Base-by-base conservation (phyloP, 140 eudicot species). In the Bidens hawaiensis region DNA sequence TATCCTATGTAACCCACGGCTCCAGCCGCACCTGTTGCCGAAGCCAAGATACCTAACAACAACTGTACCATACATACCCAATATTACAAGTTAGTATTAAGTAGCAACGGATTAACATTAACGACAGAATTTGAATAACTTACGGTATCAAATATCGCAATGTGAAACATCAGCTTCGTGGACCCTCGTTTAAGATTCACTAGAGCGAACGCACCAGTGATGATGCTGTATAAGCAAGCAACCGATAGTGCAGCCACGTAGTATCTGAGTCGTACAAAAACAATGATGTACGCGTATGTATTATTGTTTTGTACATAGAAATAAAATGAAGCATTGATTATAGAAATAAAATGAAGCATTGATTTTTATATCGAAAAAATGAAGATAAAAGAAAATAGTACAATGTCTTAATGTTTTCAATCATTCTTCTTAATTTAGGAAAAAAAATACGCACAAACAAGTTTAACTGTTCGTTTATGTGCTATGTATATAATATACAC, bases 11-110 rank as follows among this genome's bases (percentile, higher is more conserved):
- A 88, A 4, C 60, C 94, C 1, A 77, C 87, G 16, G 50, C 94
- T 0, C 87, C 96, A 16, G 82, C 87, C 69, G 94, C 61, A 59
- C 96, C 94, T 15, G 85, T 75, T 65, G 94, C 96, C 4, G 96
- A 52, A 0, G 94, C 84, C 50, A 79, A 65, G 4, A 88, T 77
- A 42, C 94, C 86, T 38, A 84, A 46, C 67, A 87, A 17, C 70
- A 87, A 38, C 94, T 87, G 85, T 74, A 76, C 15, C 12, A 64
- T 51, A 34, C 11, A 34, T 12, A 7, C 13, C 8, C n/a, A 8
- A 34, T 7, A 34, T 34, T 34, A 14, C 42, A 14, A 42, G 15
- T 17, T 11, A 19, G 55, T 47, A 17, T 48, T 48, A n/a, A n/a
- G n/a, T n/a, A 48, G 28, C 28, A 27, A 48, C 27, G 5, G n/a